Evolutionary conservation across 2,329 filamentous ascomycete species (phyloP), one percentile per base, ranked within the genome.

Genomic region (Coniella lustricola): DNA sequence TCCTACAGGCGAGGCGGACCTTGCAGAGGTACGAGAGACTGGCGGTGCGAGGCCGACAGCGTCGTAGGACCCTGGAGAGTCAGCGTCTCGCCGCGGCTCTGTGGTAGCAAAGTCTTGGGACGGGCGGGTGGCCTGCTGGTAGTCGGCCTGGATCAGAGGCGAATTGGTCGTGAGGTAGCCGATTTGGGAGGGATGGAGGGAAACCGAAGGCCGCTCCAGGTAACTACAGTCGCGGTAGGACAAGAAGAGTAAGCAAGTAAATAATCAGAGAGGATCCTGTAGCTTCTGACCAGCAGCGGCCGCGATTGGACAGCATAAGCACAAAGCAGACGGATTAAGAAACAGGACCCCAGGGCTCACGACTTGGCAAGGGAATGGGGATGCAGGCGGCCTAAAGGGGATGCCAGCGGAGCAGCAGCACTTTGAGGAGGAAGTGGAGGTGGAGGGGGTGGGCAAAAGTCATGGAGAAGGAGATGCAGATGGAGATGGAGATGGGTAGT

Each of bases 81-180:
- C 51, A 31, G 32, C 2, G 4, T 48, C 48, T 38, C 31, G 32
- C 16, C 18, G 44, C 18, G n/a, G 40, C 35, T 53, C 51, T 44
- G 51, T 53, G 44, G 48, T 50, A 44, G 33, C 29, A 40, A 40
- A 41, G 48, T 62, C 59, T 44, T 71, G 67, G 41, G 65, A 59
- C 31, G 59, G 57, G 51, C 72, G 71, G 17, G 67, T 60, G 44
- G 72, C 71, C 42, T 71, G 68, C 45, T 75, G 60, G 55, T 76
- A 75, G 20, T 69, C 71, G 42, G 77, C 75, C 58, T 83, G 81
- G 44, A 86, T 75, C 50, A 84, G 66, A 29, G 84, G 80, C 18
- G 84, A 86, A 25, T 83, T 85, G 31, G 81, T 79, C 42, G 84
- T 86, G 52, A 85, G 70, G 63, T 85, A 81, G 54, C 80, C 81